Base-by-base conservation (phyloP, 305 asterid genomes). In the Rubia balearica region DNA sequence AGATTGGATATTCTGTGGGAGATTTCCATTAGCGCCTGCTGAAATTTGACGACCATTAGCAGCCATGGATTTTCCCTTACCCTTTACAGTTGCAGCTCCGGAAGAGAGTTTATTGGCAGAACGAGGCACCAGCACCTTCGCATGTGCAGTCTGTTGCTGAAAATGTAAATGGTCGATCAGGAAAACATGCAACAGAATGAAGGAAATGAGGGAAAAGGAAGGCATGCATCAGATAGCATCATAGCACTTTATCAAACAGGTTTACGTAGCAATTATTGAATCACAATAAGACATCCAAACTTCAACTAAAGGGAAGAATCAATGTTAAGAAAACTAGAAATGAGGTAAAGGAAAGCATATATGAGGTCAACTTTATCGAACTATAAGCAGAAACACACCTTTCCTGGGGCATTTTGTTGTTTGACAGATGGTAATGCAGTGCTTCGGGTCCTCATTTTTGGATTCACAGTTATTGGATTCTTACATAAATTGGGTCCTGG, bases 71-170 rank as follows among this genome's bases (percentile, higher is more conserved):
- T 63, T 62, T 30, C 43, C 65, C 56, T 48, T 74, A 21, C 49
- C 57, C 57, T 74, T 74, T 4, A 24, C 11, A 9, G 8, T 42
- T 33, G 61, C 42, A 46, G 59, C 57, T 68, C 63, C 10, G 40
- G 69, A 21, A 21, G 8, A 59, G 7, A 12, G 40, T 8, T 22
- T 16, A 21, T 68, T 45, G 55, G 69, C 56, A 21, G 70, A 3
- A 1, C 6, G 61, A 21, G 77, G 73, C 55, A 38, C 70, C 66
- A 73, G 40, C 66, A 73, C 71, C 9, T 65, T 65, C 12, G 36
- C 55, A 9, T 56, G 65, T 14, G 36, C 21, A 24, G 17, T 53
- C 56, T 65, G 76, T 43, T 5, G 63, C 73, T 49, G 65, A 38
- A 74, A 73, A 30, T 17, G 22, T 16, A 48, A 7, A 13, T 57